Percentiles rank a stretch among this genome's conserved stretches.
Conservation (phyloP, 495 filamentous ascomycete genomes). For the Neurospora cerealis region DNA sequence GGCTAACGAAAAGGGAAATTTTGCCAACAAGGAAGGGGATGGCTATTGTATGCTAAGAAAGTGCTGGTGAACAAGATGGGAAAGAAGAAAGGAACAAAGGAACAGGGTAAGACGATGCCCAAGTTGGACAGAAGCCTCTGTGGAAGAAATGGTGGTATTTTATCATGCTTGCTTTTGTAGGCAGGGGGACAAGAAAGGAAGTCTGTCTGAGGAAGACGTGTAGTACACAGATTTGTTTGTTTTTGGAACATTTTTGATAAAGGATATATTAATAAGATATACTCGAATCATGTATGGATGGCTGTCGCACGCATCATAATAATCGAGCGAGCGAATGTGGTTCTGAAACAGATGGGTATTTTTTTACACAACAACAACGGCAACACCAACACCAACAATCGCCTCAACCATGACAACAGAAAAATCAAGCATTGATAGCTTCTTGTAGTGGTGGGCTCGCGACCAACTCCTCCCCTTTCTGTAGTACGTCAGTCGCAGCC, state of each 20-base stretch:
- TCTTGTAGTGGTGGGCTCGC: slow-evolving; percentile 28
- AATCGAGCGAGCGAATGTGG: not conserved
- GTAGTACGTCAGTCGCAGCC: not conserved
- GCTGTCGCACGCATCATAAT: not conserved
- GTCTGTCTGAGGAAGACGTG: not conserved
- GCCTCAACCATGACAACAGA: not conserved
- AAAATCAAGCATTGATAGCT: slow-evolving; percentile 26
- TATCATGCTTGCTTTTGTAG: not conserved
- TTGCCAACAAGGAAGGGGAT: not conserved
- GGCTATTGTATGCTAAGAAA: not conserved
- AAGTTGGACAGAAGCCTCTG: too few species aligned
- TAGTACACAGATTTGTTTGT: not conserved
- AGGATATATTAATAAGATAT: not conserved
- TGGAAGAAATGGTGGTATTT: not conserved
- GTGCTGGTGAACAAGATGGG: too few species aligned
- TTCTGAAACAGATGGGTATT: not conserved
- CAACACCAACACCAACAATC: not conserved
- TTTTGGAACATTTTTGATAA: not conserved
- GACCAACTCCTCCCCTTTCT: slow-evolving; percentile 21
- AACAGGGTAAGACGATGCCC: too few species aligned
- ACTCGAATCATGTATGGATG: not conserved
- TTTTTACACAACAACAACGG: not conserved
- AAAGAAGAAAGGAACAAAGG: too few species aligned
- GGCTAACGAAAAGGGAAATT: not conserved
- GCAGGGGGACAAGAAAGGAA: not conserved